phyloP scores from a whole-genome alignment of 371 early-diverging fungal genomes.

The Modicella reniformis region DNA sequence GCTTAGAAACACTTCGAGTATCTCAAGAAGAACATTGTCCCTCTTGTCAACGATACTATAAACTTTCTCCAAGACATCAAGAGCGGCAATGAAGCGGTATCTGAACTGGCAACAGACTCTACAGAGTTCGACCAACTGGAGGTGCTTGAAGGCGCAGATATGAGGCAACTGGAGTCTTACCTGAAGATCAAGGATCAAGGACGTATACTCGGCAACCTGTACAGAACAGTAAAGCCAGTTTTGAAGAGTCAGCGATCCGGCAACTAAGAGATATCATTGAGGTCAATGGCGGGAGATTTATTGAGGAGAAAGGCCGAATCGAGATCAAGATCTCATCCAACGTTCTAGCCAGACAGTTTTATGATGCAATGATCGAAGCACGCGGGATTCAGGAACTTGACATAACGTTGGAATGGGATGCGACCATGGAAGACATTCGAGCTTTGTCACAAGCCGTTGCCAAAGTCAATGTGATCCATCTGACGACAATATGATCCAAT shows the following conservation, averaged over 20 bases:
- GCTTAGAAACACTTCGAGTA: neutral
- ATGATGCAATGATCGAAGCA: neutral
- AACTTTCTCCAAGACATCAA: neutral
- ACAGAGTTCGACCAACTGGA: neutral
- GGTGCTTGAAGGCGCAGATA: constrained; percentile 16
- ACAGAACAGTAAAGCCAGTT: constrained; percentile 6
- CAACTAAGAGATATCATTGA: constrained; percentile 4
- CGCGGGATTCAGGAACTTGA: constrained; percentile 2
- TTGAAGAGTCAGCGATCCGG: neutral
- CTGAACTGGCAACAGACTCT: neutral
- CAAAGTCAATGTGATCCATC: too few relatives aligned
- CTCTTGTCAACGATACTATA: neutral
- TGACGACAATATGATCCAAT: too few relatives aligned
- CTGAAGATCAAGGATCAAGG: neutral
- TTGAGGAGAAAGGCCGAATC: constrained; percentile 11
- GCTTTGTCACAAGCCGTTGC: too few relatives aligned
- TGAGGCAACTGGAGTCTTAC: constrained; percentile 8
- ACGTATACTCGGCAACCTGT: constrained; percentile 11
- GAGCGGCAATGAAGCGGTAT: constrained; percentile 1
- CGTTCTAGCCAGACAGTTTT: constrained; percentile 7
- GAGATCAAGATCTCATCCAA: neutral
- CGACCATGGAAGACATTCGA: neutral
- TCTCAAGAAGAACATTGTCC: neutral
- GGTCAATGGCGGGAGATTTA: constrained; percentile 1
- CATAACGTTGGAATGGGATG: constrained; percentile 2